These are phyloP conservation scores for Rosellinia necatrix DNA, from an alignment of 2,329 filamentous ascomycete species.

Conservation along the genomic window DNA sequence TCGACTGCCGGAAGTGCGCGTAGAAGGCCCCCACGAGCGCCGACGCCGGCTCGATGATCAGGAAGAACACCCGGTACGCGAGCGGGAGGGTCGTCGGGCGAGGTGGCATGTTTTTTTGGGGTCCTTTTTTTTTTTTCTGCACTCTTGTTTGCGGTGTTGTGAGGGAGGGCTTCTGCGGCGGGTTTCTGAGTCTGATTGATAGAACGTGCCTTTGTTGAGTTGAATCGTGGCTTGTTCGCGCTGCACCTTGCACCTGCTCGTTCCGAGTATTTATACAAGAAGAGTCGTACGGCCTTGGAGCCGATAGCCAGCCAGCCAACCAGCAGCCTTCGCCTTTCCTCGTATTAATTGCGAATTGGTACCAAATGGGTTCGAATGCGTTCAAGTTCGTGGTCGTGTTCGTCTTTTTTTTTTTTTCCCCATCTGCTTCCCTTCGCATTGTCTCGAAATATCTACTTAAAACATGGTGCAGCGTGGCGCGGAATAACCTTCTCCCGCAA, in stretches of 20 bases:
- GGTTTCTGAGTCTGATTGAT: no score
- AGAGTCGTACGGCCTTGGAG: no score
- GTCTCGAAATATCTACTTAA: background rate
- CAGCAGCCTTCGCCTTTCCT: no score
- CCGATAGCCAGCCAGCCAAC: no score
- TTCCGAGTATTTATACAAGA: no score
- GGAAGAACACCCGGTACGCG: constrained; percentile 73
- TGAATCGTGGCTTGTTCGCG: no score
- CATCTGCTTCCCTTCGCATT: background rate
- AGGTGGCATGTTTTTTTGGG: constrained; percentile 29
- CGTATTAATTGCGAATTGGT: background rate
- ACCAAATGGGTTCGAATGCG: background rate
- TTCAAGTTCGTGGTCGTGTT: background rate
- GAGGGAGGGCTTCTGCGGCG: no score
- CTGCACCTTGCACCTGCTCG: no score
- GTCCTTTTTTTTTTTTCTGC: no score
- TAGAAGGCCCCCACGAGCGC: constrained; percentile 59
- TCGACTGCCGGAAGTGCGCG: constrained; percentile 53
- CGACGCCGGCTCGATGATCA: constrained; percentile 68
- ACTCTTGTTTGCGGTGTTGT: no score
- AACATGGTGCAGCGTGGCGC: constrained; percentile 6
- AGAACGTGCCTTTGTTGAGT: no score
- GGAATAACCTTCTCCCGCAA: constrained; percentile 23
- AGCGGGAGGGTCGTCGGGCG: constrained; percentile 53
- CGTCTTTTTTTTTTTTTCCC: no score